Base-by-base conservation (phyloP, 345 rosid species). In the Syzygium jambos region DNA sequence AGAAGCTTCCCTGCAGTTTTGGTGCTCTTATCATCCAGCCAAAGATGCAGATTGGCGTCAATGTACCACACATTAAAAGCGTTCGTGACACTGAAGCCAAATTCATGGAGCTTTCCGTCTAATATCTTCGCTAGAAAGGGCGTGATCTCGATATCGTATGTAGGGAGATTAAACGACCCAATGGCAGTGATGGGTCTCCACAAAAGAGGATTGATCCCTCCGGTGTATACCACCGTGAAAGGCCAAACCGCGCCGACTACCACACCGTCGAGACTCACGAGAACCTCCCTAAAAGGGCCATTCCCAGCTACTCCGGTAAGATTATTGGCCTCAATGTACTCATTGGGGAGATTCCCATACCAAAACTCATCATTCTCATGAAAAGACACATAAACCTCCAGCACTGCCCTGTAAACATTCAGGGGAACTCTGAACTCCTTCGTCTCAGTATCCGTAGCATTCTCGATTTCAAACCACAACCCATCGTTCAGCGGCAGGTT, bases 361-460 rank as follows among this genome's bases (percentile, higher is more conserved):
- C 99, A 97, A 89, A 93, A 96, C 92, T 97, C 99, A 91, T 97
- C 99, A 85, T 92, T 90, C 94, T 93, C 98, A 84, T 97, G 99
- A 86, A 97, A 97, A 80, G 98, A 97, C 53, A 97, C 96, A 91
- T 95, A 97, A 88, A 97, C 95, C 90, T 97, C 99, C 89, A 97
- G 87, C 59, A 96, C 95, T 85, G 98, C 99, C 90, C 98, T 92
- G 87, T 95, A 95, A 25, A 92, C 97, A 91, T 97, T 97, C 91
- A 53, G 92, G 22, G 98, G 98, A 46, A 96, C 87, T 43, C 83
- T 87, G 21, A 97, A 84, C 34, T 95, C 93, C 92, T 95, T 94
- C 78, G 55, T 86, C 88, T 87, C 85, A 6, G 87, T 78, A 78
- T 93, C 95, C 11, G 89, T 87, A 1, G 92, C 89, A 86, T 91